Conservation (phyloP, 768 basidiomycete species). For the Pleurotus sapidus region DNA sequence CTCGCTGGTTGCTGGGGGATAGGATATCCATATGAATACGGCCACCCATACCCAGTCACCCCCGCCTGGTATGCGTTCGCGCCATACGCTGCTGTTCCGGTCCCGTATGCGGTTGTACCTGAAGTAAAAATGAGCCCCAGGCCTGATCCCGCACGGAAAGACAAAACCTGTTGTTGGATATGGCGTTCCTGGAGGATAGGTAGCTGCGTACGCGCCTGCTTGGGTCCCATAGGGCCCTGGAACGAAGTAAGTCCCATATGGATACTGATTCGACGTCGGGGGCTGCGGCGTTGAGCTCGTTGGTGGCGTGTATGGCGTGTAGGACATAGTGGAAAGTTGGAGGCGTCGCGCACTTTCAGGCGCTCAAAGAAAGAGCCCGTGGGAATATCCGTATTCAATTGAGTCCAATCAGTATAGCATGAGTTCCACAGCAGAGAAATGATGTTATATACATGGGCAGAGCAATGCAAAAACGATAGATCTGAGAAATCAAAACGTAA, state of each 20-base stretch:
- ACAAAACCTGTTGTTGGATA: constrained; percentile 8
- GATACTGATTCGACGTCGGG: constrained; percentile 5
- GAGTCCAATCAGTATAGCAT: not conserved
- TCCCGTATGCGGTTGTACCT: too few species aligned
- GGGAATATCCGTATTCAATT: too few species aligned
- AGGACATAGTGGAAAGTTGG: not conserved
- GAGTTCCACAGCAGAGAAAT: constrained; percentile 1
- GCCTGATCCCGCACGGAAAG: too few species aligned
- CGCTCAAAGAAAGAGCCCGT: too few species aligned
- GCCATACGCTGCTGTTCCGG: too few species aligned
- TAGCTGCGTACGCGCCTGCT: constrained; percentile 13
- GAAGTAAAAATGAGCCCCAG: too few species aligned
- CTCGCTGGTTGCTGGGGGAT: constrained; percentile 33
- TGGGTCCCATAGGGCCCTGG: not conserved
- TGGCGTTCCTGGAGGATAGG: constrained; percentile 7
- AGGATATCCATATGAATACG: constrained; percentile 62
- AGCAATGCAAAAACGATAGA: constrained; percentile 3
- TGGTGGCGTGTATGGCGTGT: constrained; percentile 1
- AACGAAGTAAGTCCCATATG: constrained; percentile 3
- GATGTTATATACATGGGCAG: constrained; percentile 2
- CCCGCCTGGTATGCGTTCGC: constrained; percentile 49
- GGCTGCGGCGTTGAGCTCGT: not conserved
- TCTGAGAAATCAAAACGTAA: not conserved
- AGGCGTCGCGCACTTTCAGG: too few species aligned
- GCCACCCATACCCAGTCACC: constrained; percentile 72